These are phyloP conservation scores for Cladosporium sp. DNA, from an alignment of 2,329 filamentous ascomycete species.

Conservation along the genomic window DNA sequence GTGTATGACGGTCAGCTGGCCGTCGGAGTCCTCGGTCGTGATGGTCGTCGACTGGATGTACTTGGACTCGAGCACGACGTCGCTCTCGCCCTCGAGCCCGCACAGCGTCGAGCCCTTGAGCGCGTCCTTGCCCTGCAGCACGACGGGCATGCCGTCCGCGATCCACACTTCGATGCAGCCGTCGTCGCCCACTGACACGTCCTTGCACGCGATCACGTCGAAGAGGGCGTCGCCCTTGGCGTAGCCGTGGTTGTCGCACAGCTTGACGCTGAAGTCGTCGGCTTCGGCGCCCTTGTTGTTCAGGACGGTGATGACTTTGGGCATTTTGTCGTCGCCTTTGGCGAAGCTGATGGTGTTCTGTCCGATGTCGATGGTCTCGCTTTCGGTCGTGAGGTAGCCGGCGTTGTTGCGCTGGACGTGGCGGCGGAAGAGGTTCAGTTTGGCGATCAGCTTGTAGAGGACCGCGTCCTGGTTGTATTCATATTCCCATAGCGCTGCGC, in stretches of 20 bases:
- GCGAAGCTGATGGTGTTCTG: conserved; percentile 42
- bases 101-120: conserved; percentile 25
- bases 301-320: conserved; percentile 42
- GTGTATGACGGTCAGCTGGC: conserved; percentile 4
- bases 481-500: conserved; percentile 17
- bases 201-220: conserved; percentile 34
- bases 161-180: conserved; percentile 30
- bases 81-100: conserved; percentile 9
- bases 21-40: not conserved
- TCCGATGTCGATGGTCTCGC: conserved; percentile 42
- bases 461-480: conserved; percentile 13
- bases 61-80: not conserved
- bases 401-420: not conserved
- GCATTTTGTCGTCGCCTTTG: conserved; percentile 35
- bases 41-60: conserved; percentile 1
- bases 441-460: conserved; percentile 14
- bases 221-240: conserved; percentile 25
- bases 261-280: conserved; percentile 30
- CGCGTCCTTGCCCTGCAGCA: conserved; percentile 27
- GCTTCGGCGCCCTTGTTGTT: conserved; percentile 37
- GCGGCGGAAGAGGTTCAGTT: conserved; percentile 14
- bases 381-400: conserved; percentile 29
- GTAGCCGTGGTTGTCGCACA: conserved; percentile 9
- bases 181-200: conserved; percentile 23
- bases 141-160: conserved; percentile 31